These are phyloP conservation scores for Pontederia crassipes DNA, from an alignment of 176 grass and related monocot species.

Conservation along the genomic window DNA sequence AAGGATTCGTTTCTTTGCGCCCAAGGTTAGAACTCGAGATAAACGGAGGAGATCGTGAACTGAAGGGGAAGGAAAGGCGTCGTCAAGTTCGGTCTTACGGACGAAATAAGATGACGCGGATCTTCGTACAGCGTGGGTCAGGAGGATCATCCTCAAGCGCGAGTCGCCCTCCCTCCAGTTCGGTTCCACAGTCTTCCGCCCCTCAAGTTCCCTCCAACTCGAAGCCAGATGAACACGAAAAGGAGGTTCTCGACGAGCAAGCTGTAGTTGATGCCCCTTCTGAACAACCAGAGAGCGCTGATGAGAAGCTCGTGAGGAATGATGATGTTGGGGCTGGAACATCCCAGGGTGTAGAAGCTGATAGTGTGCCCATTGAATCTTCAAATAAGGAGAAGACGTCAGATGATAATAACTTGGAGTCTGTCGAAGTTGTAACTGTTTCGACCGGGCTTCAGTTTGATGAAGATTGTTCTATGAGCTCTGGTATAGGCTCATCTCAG, in stretches of 20 bases:
- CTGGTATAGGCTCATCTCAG: conserved; percentile 29
- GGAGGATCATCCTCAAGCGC: conserved; percentile 68
- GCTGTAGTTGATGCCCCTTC: neutral
- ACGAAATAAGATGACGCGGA: conserved; percentile 69
- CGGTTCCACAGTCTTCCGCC: conserved; percentile 27
- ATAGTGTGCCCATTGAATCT: conserved; percentile 17
- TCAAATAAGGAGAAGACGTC: conserved; percentile 35
- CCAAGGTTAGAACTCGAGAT: conserved; percentile 65
- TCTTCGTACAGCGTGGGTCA: conserved; percentile 77
- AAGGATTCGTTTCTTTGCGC: conserved; percentile 34
- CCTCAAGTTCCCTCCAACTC: conserved; percentile 35
- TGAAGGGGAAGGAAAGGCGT: conserved; percentile 15
- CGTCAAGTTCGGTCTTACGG: neutral
- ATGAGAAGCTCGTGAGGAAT: conserved; percentile 22
- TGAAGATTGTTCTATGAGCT: conserved; percentile 26
- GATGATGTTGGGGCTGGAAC: conserved; percentile 41
- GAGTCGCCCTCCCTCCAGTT: conserved; percentile 34
- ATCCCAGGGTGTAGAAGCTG: conserved; percentile 25
- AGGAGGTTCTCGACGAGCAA: conserved; percentile 24
- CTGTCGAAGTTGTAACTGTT: conserved; percentile 26
- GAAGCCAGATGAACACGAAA: conserved; percentile 34
- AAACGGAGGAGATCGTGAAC: conserved; percentile 18
- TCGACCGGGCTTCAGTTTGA: conserved; percentile 31
- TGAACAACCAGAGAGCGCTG: conserved; percentile 4
- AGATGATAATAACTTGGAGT: conserved; percentile 32